Conservation (phyloP, 2,329 filamentous ascomycete species). For the Davidsoniella virescens region DNA sequence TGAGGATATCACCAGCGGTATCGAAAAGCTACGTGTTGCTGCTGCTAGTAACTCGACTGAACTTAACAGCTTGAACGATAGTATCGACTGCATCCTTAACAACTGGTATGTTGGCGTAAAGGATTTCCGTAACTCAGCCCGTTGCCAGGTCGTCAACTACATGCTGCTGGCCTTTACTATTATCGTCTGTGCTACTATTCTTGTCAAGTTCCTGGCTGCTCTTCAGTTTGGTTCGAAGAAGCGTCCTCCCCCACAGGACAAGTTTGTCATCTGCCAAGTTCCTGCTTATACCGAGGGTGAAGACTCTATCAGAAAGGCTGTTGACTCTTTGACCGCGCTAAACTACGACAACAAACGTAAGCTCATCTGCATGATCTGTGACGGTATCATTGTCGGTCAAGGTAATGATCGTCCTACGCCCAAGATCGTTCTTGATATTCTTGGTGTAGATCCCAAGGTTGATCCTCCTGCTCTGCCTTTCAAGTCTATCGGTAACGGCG, state of each 20-base stretch:
- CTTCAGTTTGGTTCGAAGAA: conserved; percentile 87
- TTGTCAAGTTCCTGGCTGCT: conserved; percentile 80
- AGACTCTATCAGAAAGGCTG: conserved; percentile 78
- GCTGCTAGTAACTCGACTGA: conserved; percentile 31
- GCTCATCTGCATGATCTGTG: conserved; percentile 88
- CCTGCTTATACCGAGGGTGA: conserved; percentile 97
- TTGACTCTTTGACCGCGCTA: conserved; percentile 85
- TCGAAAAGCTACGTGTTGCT: conserved; percentile 37
- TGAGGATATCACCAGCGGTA: conserved; percentile 54
- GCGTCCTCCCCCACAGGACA: conserved; percentile 80
- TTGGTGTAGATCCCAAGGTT: conserved; percentile 91
- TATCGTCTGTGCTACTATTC: conserved; percentile 62
- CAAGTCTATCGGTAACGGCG: conserved; percentile 77
- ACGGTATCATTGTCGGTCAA: conserved; percentile 89
- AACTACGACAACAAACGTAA: conserved; percentile 98
- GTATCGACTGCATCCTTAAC: conserved; percentile 65
- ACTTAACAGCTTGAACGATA: conserved; percentile 43
- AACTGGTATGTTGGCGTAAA: conserved; percentile 67
- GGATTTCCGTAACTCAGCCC: conserved; percentile 64
- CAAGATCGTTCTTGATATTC: conserved; percentile 92
- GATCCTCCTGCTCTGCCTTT: conserved; percentile 89
- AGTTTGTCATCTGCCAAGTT: conserved; percentile 97
- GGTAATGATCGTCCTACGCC: conserved; percentile 94
- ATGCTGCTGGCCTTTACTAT: conserved; percentile 78
- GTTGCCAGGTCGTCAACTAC: conserved; percentile 81